Percentiles rank a stretch among this genome's conserved stretches.
These are phyloP conservation scores for Colletotrichum sp. DNA, from an alignment of 2,329 filamentous ascomycete species.

Conservation along the genomic window DNA sequence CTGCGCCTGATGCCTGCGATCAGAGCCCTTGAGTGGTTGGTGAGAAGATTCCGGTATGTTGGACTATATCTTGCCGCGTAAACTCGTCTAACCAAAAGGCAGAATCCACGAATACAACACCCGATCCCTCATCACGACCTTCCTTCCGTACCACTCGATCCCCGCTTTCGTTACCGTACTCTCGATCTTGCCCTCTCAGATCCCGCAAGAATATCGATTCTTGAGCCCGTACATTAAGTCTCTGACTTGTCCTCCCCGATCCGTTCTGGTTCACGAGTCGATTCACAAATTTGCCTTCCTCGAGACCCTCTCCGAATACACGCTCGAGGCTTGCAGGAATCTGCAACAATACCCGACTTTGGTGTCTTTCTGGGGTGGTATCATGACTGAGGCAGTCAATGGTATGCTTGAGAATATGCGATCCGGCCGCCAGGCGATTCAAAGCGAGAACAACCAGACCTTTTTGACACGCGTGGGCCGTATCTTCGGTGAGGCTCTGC, in stretches of 20 bases:
- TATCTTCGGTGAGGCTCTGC: slow-evolving; percentile 78
- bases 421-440: slow-evolving; percentile 77
- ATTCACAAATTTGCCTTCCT: slow-evolving; percentile 81
- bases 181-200: slow-evolving; percentile 79
- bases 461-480: slow-evolving; percentile 71
- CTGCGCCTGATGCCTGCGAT: slow-evolving; percentile 86
- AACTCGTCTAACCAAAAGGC: neutral
- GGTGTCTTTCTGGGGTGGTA: slow-evolving; percentile 88
- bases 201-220: slow-evolving; percentile 81
- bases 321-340: slow-evolving; percentile 73
- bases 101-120: slow-evolving; percentile 95
- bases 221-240: slow-evolving; percentile 85
- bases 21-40: slow-evolving; percentile 93
- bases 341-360: slow-evolving; percentile 78
- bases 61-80: slow-evolving; percentile 14
- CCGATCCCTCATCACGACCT: slow-evolving; percentile 76
- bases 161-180: slow-evolving; percentile 85
- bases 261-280: slow-evolving; percentile 83
- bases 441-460: slow-evolving; percentile 82
- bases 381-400: slow-evolving; percentile 85
- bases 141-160: slow-evolving; percentile 89
- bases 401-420: slow-evolving; percentile 79
- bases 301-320: slow-evolving; percentile 77
- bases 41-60: slow-evolving; percentile 83
- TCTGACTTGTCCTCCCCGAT: slow-evolving; percentile 76